Base-by-base conservation (phyloP, 2,329 filamentous ascomycete species). In the Monosporascus ibericus region DNA sequence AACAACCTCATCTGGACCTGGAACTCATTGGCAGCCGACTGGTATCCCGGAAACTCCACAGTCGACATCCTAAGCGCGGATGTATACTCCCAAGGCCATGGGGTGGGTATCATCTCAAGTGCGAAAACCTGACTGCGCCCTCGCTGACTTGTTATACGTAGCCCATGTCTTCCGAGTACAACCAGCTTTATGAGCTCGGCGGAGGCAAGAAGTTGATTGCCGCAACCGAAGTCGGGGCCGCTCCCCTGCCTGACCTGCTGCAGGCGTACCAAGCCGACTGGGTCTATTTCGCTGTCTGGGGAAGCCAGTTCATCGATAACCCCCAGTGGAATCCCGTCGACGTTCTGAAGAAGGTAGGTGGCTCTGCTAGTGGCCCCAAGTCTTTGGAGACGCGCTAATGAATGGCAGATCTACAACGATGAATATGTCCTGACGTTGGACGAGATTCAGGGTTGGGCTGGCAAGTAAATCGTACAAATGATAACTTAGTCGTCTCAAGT, bases 1-100 rank as follows among this genome's bases (percentile, higher is more conserved):
- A 71, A 75, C 56, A 79, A 79, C 58, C 57, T 79, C 9, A 62
- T 79, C 47, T 79, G 76, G 76, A 64, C 75, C 7, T 78, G 75
- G 75, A 79, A 79, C 60, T 75, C 72, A 0, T 63, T 78, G 0
- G 58, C 59, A 3, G 58, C 66, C 1, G 68, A 65, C 18, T 79
- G 76, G 76, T 78, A 79, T 54, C 75, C 75, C 0, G 75, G 75
- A 1, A 68, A 70, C 51, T 66, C 65, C 4, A 69, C 69, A 3
- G 73, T 78, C 0, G 75, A 78, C 58, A 71, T 78, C 11, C 64
- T 78, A 0, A 70, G 67, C 44, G 72, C 74, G 1, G 75, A 78
- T 55, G 71, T 71, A 3, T 78, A 78, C 56, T 63, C 68, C 2
- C 64, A 74, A 44, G 71, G 70, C 46, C 72, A 76, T 49, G 73